phyloP scores from a whole-genome alignment of 345 rosid genomes.

The Eutrema yunnanense region DNA sequence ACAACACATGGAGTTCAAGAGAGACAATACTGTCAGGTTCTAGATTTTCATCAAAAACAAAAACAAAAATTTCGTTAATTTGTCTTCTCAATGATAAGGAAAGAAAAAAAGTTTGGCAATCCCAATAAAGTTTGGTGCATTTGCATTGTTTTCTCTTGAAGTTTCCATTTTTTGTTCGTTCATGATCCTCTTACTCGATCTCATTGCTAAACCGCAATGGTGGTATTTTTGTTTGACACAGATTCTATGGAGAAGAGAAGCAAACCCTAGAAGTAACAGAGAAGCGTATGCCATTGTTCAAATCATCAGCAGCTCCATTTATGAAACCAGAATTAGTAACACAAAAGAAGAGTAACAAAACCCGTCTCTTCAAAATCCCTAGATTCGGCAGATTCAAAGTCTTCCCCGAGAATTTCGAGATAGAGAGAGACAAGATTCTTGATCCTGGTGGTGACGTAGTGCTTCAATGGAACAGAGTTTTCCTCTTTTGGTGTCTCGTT shows the following conservation, averaged over 20 bases:
- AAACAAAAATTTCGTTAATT: neutral
- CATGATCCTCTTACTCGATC: neutral
- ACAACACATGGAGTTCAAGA: slow-evolving; percentile 43
- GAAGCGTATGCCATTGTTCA: slow-evolving; percentile 41
- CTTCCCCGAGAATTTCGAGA: slow-evolving; percentile 47
- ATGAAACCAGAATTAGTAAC: slow-evolving; percentile 30
- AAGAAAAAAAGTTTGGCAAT: slow-evolving; percentile 3
- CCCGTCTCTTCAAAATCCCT: slow-evolving; percentile 21
- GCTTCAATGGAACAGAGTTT: slow-evolving; percentile 52
- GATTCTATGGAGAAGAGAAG: slow-evolving; percentile 46
- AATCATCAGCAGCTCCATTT: slow-evolving; percentile 37
- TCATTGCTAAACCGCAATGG: neutral
- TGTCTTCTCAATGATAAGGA: neutral
- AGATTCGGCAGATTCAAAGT: slow-evolving; percentile 48
- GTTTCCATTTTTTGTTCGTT: neutral
- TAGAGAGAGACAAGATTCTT: slow-evolving; percentile 42
- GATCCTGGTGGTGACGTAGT: slow-evolving; percentile 66
- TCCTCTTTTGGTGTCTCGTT: slow-evolving; percentile 67
- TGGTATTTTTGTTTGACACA: slow-evolving; percentile 16
- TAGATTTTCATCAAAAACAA: neutral
- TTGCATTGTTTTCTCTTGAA: neutral
- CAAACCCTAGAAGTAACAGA: slow-evolving; percentile 32
- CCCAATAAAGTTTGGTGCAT: slow-evolving; percentile 16
- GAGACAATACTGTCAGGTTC: slow-evolving; percentile 54
- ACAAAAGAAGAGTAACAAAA: slow-evolving; percentile 9